These are phyloP conservation scores for Diaporthe citriasiana DNA, from an alignment of 2,329 filamentous ascomycete genomes.

Conservation along the genomic window DNA sequence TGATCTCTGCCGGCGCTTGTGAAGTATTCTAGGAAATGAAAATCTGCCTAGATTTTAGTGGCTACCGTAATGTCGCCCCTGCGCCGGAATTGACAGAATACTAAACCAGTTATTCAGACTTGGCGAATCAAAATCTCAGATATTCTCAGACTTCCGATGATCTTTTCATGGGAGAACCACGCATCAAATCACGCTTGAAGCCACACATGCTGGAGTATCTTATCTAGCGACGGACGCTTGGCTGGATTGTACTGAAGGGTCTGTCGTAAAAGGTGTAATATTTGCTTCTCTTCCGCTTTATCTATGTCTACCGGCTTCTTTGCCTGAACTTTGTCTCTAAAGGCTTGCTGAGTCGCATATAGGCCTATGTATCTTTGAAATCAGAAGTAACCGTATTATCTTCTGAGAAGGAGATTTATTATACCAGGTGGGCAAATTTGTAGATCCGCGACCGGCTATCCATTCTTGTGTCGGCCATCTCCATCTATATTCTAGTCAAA, in stretches of 20 bases:
- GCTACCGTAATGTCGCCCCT: too few relatives aligned
- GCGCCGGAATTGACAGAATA: too few relatives aligned
- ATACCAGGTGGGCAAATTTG: too few relatives aligned
- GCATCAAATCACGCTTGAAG: constrained; percentile 4
- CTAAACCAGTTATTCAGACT: too few relatives aligned
- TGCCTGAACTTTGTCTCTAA: constrained; percentile 28
- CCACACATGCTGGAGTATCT: constrained; percentile 32
- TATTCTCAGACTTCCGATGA: background rate
- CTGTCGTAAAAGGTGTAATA: constrained; percentile 28
- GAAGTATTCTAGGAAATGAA: too few relatives aligned
- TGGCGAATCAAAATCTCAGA: too few relatives aligned
- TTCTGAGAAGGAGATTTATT: constrained; percentile 20
- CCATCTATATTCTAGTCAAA: too few relatives aligned
- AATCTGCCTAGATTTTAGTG: too few relatives aligned
- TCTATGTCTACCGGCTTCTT: constrained; percentile 29
- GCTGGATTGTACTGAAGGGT: constrained; percentile 34
- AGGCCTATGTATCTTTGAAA: background rate
- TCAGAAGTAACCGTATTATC: background rate
- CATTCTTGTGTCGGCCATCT: too few relatives aligned
- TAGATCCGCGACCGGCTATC: too few relatives aligned
- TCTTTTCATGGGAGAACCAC: background rate
- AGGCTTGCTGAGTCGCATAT: constrained; percentile 1
- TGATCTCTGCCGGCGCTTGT: too few relatives aligned
- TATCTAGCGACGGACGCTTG: constrained; percentile 20
- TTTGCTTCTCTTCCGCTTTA: constrained; percentile 29